Evolutionary conservation across 768 basidiomycete species (phyloP).

Genomic region (Lentinula sp.): DNA sequence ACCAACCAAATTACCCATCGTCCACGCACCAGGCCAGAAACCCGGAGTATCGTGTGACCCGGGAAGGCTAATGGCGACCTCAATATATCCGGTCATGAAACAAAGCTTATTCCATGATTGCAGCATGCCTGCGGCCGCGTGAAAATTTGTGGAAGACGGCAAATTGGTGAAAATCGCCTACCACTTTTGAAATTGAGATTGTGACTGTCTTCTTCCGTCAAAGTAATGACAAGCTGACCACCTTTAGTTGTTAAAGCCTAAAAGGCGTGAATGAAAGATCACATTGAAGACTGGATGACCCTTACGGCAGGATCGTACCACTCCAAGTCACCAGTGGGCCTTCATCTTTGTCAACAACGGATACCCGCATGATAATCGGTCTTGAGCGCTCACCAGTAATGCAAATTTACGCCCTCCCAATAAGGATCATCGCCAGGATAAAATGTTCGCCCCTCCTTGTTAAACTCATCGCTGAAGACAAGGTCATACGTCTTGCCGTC

Average conservation of each 20-base stretch:
- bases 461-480: constrained; percentile 86
- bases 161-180: constrained; percentile 47
- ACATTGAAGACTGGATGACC: neutral
- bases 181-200: constrained; percentile 83
- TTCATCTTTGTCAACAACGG: constrained; percentile 8
- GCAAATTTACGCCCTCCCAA: constrained; percentile 82
- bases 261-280: neutral
- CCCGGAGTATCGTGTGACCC: constrained; percentile 57
- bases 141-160: constrained; percentile 25
- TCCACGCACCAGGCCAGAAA: constrained; percentile 85
- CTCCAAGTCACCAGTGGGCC: constrained; percentile 71
- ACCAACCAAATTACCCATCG: constrained; percentile 67
- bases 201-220: constrained; percentile 63
- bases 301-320: constrained; percentile 76
- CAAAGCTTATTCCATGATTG: constrained; percentile 94
- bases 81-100: constrained; percentile 89
- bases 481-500: constrained; percentile 80
- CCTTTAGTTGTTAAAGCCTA: constrained; percentile 66
- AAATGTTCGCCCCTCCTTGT: constrained; percentile 60
- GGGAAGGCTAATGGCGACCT: constrained; percentile 73
- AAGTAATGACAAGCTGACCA: constrained; percentile 78
- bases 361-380: neutral
- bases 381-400: constrained; percentile 63
- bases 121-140: constrained; percentile 48
- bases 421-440: constrained; percentile 73